Conservation (phyloP, 225 moss, liverwort and hornwort species). For the Bryum argenteum region DNA sequence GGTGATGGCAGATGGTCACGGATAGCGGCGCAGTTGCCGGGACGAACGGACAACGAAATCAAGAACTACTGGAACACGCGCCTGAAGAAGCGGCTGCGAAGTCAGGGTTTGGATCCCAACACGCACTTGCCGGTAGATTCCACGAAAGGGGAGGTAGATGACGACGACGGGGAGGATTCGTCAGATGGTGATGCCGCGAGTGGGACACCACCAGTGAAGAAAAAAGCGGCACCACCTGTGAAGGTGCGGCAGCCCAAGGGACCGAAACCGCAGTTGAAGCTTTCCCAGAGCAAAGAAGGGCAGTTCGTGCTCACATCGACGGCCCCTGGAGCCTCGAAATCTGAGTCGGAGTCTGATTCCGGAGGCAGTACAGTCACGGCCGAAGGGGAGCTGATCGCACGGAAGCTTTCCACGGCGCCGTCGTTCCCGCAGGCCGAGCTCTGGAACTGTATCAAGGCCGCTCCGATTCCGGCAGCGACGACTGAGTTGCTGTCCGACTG, state of each 20-base stretch:
- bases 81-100: constrained; percentile 77
- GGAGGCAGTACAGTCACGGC: constrained; percentile 45
- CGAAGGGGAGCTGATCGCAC: constrained; percentile 4
- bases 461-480: not conserved
- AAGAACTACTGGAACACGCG: constrained; percentile 98
- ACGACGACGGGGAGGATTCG: not conserved
- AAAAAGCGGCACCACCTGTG: not conserved
- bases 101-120: constrained; percentile 72
- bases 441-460: constrained; percentile 38
- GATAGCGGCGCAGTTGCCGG: constrained; percentile 76
- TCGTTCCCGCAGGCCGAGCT: constrained; percentile 46
- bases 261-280: constrained; percentile 44
- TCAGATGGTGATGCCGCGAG: constrained; percentile 23
- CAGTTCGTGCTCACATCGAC: constrained; percentile 23
- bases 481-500: constrained; percentile 21
- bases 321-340: constrained; percentile 10
- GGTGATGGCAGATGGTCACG: constrained; percentile 67
- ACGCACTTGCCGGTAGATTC: constrained; percentile 64
- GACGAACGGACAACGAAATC: constrained; percentile 93
- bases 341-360: constrained; percentile 20
- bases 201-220: not conserved
- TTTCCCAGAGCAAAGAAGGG: constrained; percentile 38
- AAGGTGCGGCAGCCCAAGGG: constrained; percentile 44
- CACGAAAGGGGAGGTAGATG: constrained; percentile 16
- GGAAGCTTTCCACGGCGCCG: constrained; percentile 31